Evolutionary conservation across 2,329 filamentous ascomycete species (phyloP).

Genomic region (Colletotrichum sp.): DNA sequence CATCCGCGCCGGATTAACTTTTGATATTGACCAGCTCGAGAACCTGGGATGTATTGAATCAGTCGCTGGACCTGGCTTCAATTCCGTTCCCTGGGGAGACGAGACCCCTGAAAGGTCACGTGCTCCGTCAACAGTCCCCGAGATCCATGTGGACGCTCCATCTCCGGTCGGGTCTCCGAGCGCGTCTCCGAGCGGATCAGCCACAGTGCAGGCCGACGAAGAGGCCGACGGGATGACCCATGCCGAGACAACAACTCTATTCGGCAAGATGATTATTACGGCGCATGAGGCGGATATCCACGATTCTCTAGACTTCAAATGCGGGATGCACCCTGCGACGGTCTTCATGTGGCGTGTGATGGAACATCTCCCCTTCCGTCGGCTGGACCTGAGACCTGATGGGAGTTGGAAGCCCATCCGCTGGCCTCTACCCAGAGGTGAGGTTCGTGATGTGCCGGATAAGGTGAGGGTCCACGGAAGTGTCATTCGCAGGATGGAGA

Average conservation of each 20-base stretch:
- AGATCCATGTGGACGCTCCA: conserved; percentile 31
- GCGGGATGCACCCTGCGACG: conserved; percentile 59
- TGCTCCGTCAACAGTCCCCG: conserved; percentile 30
- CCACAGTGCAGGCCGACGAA: neutral
- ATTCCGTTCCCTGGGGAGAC: neutral
- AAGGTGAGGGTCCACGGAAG: conserved; percentile 75
- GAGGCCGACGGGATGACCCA: neutral
- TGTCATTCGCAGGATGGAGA: conserved; percentile 74
- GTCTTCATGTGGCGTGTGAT: conserved; percentile 77
- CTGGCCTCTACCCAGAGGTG: conserved; percentile 80
- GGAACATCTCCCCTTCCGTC: conserved; percentile 81
- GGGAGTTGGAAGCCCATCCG: conserved; percentile 81
- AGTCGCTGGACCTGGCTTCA: neutral
- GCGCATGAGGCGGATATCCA: conserved; percentile 66
- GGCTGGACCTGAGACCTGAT: conserved; percentile 78
- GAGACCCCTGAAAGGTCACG: neutral
- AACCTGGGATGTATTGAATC: conserved; percentile 66
- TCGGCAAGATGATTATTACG: conserved; percentile 63
- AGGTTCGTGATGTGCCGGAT: conserved; percentile 77
- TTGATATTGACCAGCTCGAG: conserved; percentile 72
- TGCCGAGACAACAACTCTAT: conserved; percentile 32
- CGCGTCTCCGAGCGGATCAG: neutral
- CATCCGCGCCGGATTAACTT: conserved; percentile 68
- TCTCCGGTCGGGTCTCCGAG: conserved; percentile 15
- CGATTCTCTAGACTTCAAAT: conserved; percentile 71